Conservation (phyloP, 73 alveolate genomes). For the Symbiodinium pilosum region DNA sequence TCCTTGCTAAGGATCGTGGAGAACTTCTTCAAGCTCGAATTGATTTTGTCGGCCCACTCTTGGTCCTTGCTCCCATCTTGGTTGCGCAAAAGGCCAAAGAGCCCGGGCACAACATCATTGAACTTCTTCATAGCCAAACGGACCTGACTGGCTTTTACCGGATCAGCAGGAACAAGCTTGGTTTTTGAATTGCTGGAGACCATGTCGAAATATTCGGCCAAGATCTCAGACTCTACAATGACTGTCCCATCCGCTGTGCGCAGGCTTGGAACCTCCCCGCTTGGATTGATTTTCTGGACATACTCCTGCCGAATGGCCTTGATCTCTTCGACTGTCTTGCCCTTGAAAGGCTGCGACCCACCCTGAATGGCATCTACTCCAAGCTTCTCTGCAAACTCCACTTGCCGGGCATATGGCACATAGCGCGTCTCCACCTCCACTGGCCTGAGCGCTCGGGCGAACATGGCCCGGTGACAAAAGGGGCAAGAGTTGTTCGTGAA, state of each 20-base stretch:
- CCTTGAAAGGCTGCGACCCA: slow-evolving; percentile 27
- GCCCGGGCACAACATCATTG: slow-evolving; percentile 66
- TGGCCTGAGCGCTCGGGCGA: slow-evolving; percentile 55
- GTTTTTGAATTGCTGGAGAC: not conserved
- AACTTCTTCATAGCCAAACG: slow-evolving; percentile 74
- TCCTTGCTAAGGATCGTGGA: slow-evolving; percentile 11
- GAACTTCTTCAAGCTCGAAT: slow-evolving; percentile 45
- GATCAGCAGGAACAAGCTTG: slow-evolving; percentile 40
- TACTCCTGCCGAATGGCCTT: slow-evolving; percentile 29
- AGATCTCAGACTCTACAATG: slow-evolving; percentile 59
- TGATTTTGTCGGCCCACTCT: slow-evolving; percentile 84
- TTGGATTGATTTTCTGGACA: slow-evolving; percentile 25
- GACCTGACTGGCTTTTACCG: slow-evolving; percentile 64
- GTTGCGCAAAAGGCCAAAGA: slow-evolving; percentile 60
- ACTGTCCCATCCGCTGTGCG: slow-evolving; percentile 17
- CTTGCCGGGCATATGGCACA: slow-evolving; percentile 70
- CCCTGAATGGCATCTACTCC: slow-evolving; percentile 72
- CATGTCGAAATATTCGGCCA: slow-evolving; percentile 81
- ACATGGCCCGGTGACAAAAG: slow-evolving; percentile 86
- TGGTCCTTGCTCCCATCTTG: slow-evolving; percentile 70
- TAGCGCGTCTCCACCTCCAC: slow-evolving; percentile 11
- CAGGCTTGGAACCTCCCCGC: slow-evolving; percentile 82
- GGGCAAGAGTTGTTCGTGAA: slow-evolving; percentile 84
- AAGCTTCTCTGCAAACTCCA: slow-evolving; percentile 58
- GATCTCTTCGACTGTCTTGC: slow-evolving; percentile 31